These are phyloP conservation scores for Chromera velia DNA, from an alignment of 73 alveolate species.

Conservation along the genomic window DNA sequence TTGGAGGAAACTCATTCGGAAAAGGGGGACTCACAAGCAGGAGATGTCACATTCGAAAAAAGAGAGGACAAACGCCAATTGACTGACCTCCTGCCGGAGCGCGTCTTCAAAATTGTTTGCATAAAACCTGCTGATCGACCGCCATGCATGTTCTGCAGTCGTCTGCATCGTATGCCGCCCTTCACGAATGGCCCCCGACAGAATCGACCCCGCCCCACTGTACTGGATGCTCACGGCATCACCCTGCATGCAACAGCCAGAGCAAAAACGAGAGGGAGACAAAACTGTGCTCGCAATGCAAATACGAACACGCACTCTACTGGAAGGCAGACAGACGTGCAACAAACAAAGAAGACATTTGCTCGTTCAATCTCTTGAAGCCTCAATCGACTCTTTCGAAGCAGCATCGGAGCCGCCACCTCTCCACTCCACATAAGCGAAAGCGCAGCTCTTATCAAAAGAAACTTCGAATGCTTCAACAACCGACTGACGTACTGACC, in stretches of 20 bases:
- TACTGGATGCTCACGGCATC: constrained; percentile 72
- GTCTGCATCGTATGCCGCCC: constrained; percentile 68
- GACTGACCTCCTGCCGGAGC: constrained; percentile 48
- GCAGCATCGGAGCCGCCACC: too few species aligned
- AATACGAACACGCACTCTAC: background rate
- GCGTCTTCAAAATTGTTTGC: constrained; percentile 66
- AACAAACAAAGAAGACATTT: background rate
- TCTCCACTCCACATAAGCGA: background rate
- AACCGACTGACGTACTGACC: too few species aligned
- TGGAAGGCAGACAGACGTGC: background rate
- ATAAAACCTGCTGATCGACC: constrained; percentile 56
- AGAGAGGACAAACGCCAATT: background rate
- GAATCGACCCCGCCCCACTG: constrained; percentile 82
- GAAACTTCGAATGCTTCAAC: too few species aligned
- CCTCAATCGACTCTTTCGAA: too few species aligned
- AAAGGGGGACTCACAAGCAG: too few species aligned
- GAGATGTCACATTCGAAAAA: too few species aligned
- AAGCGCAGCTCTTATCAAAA: background rate
- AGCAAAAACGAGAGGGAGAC: too few species aligned
- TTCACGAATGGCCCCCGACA: constrained; percentile 65
- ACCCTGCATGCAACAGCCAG: constrained; percentile 6
- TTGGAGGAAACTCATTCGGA: too few species aligned
- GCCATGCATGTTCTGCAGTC: constrained; percentile 53
- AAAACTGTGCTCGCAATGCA: too few species aligned
- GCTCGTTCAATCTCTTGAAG: too few species aligned